Evolutionary conservation across 768 basidiomycete genomes (phyloP).

Genomic region (Podaxis mareebaensis): DNA sequence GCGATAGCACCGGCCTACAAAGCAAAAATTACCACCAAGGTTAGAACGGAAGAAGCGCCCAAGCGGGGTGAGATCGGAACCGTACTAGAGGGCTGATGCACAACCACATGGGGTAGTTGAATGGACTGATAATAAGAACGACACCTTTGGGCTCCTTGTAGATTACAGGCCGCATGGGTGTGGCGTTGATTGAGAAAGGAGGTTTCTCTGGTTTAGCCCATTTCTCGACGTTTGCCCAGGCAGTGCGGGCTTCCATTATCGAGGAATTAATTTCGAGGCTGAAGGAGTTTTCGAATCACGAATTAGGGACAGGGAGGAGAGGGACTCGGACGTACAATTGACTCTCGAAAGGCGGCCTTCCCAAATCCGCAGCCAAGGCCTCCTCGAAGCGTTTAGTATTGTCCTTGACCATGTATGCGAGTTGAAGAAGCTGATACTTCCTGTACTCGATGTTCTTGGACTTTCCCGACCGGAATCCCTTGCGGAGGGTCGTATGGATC

Average conservation of each 20-base stretch:
- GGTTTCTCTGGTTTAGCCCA: conserved; percentile 72
- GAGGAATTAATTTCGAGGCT: conserved; percentile 64
- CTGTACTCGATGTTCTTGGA: conserved; percentile 65
- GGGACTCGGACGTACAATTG: conserved; percentile 38
- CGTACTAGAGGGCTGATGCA: conserved; percentile 58
- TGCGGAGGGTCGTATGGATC: conserved; percentile 56
- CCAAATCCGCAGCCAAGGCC: conserved; percentile 62
- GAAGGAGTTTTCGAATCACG: background rate
- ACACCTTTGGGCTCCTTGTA: conserved; percentile 79
- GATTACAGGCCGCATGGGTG: conserved; percentile 60
- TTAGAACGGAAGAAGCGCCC: background rate
- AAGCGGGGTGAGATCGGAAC: conserved; percentile 7
- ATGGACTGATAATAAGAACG: conserved; percentile 68
- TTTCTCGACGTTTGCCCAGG: conserved; percentile 65
- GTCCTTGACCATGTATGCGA: conserved; percentile 75
- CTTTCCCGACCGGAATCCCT: conserved; percentile 67
- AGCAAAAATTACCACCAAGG: background rate
- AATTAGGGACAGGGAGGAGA: background rate
- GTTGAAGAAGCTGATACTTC: conserved; percentile 74
- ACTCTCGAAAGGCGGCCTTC: conserved; percentile 60
- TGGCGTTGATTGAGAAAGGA: conserved; percentile 55
- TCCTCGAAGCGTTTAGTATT: conserved; percentile 61
- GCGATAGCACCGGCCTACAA: conserved; percentile 67
- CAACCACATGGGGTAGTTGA: conserved; percentile 75
- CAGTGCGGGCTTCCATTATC: conserved; percentile 50